phyloP scores from a whole-genome alignment of 2,329 filamentous ascomycete species.

The Colletotrichum incanum region DNA sequence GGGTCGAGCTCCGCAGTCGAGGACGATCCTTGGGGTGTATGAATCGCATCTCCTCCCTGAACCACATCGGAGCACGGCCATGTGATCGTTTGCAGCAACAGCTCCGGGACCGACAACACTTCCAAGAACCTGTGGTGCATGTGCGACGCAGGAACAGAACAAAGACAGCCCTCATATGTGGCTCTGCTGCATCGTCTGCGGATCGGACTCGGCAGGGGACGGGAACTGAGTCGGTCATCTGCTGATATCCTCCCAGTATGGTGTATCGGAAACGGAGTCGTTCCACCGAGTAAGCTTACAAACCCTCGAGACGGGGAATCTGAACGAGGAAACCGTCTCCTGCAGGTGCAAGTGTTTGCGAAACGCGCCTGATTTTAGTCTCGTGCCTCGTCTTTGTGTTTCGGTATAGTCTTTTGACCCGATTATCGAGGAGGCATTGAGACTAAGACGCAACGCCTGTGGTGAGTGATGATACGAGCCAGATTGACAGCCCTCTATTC shows the following conservation, averaged over 20 bases:
- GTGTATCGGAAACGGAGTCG: neutral
- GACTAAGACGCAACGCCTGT: no score
- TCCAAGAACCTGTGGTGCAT: neutral
- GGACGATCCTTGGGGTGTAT: neutral
- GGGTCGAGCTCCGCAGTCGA: neutral
- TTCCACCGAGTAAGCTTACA: constrained; percentile 1
- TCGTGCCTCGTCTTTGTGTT: no score
- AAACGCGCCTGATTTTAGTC: neutral
- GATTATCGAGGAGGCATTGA: no score
- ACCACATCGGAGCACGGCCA: neutral
- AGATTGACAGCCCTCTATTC: no score
- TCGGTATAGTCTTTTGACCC: neutral
- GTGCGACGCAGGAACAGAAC: neutral
- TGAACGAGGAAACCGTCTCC: neutral
- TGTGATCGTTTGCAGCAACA: neutral
- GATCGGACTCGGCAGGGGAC: neutral
- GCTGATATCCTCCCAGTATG: neutral
- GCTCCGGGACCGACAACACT: neutral
- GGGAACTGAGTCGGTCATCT: neutral
- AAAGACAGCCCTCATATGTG: no score
- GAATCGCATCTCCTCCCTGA: neutral
- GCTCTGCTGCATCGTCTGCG: neutral
- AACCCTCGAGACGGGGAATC: neutral
- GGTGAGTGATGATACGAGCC: no score
- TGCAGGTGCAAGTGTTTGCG: neutral